A percentile compares a stretch with the other conserved stretches of the same genome.
phyloP scores from a whole-genome alignment of 2,329 filamentous ascomycete genomes.

The Phialemoniopsis sp. region DNA sequence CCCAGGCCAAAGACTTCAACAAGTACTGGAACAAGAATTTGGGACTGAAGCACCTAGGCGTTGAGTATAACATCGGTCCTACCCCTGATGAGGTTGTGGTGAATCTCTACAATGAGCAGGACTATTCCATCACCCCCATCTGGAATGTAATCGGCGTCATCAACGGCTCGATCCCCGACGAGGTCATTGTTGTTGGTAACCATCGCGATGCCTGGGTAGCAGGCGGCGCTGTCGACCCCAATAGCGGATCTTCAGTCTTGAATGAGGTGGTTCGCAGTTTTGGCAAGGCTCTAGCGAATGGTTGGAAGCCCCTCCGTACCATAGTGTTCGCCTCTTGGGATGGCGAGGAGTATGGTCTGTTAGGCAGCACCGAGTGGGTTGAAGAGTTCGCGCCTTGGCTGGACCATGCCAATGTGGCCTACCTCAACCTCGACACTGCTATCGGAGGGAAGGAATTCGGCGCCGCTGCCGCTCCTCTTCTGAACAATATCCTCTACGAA shows the following conservation, averaged over 20 bases:
- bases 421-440: slow-evolving; percentile 81
- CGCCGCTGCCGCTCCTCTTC: slow-evolving; percentile 66
- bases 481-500: slow-evolving; percentile 69
- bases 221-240: slow-evolving; percentile 76
- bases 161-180: slow-evolving; percentile 79
- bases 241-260: slow-evolving; percentile 74
- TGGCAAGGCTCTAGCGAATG: slow-evolving; percentile 61
- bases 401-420: slow-evolving; percentile 67
- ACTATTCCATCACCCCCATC: slow-evolving; percentile 75
- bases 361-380: slow-evolving; percentile 90
- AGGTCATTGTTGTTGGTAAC: slow-evolving; percentile 84
- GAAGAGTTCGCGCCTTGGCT: slow-evolving; percentile 87
- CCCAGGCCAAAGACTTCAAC: slow-evolving; percentile 69
- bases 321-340: slow-evolving; percentile 87
- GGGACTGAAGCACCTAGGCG: slow-evolving; percentile 73
- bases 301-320: slow-evolving; percentile 83
- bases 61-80: slow-evolving; percentile 82
- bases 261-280: slow-evolving; percentile 76
- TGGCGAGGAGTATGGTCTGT: slow-evolving; percentile 78
- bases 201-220: slow-evolving; percentile 80
- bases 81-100: slow-evolving; percentile 68
- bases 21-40: slow-evolving; percentile 65
- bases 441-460: slow-evolving; percentile 60
- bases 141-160: slow-evolving; percentile 94
- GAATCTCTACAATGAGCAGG: slow-evolving; percentile 74